phyloP scores from a whole-genome alignment of 1,284 basidiomycete species.

The Apiotrichum laibachii region DNA sequence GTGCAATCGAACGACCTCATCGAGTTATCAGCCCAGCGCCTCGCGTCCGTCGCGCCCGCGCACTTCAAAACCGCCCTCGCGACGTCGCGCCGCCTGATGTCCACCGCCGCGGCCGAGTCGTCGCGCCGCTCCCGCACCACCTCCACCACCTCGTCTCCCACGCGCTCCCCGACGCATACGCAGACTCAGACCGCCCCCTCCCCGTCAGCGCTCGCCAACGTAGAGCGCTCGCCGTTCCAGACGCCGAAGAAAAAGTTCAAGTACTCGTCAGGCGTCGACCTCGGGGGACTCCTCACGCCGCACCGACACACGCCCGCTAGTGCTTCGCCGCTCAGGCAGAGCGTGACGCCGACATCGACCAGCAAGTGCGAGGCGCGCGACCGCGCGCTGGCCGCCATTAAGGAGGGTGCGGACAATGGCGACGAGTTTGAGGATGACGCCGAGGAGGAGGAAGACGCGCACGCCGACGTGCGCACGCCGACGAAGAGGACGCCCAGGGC shows the following conservation, averaged over 20 bases:
- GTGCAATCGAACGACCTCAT: constrained; percentile 41
- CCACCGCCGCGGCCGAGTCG: constrained; percentile 3
- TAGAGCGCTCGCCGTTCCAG: constrained; percentile 21
- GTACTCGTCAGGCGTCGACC: constrained; percentile 31
- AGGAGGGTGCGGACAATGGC: constrained; percentile 17
- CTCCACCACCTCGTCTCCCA: constrained; percentile 1
- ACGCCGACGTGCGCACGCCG: constrained; percentile 12
- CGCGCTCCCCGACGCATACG: constrained; percentile 3
- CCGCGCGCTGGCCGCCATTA: neutral
- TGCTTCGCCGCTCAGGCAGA: constrained; percentile 30
- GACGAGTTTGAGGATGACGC: constrained; percentile 8
- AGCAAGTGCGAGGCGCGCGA: constrained; percentile 4
- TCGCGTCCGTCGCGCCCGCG: constrained; percentile 38
- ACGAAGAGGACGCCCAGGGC: constrained; percentile 25
- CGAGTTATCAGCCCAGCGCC: constrained; percentile 38
- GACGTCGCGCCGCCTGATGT: constrained; percentile 29
- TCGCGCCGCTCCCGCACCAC: neutral
- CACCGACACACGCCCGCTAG: constrained; percentile 19
- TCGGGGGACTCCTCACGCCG: constrained; percentile 28
- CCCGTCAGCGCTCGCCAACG: neutral
- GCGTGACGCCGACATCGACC: constrained; percentile 30
- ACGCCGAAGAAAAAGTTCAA: constrained; percentile 43
- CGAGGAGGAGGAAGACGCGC: constrained; percentile 19
- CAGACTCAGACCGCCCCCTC: neutral
- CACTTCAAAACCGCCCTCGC: constrained; percentile 39